Evolutionary conservation across 2,329 filamentous ascomycete genomes (phyloP).

Genomic region (Colletotrichum sojae): DNA sequence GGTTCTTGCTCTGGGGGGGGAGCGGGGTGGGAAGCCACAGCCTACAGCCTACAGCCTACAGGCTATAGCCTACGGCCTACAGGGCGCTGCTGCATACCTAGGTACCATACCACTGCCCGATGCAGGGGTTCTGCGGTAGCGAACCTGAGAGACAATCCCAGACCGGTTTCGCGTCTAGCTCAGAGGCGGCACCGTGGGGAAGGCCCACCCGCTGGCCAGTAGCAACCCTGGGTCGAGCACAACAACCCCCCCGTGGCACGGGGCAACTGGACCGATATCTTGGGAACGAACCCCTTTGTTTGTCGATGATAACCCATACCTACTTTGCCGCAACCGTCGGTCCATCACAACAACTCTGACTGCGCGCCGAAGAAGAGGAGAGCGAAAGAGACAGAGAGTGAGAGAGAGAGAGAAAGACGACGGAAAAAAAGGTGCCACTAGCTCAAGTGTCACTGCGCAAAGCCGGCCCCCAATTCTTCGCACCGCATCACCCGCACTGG

Average conservation of each 20-base stretch:
- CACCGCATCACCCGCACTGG: slow-evolving; percentile 23
- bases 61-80: too few relatives aligned
- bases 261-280: slow-evolving; percentile 28
- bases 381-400: background rate
- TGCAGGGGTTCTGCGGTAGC: slow-evolving; percentile 17
- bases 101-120: background rate
- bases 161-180: slow-evolving; percentile 27
- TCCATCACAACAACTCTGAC: slow-evolving; percentile 25
- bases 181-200: slow-evolving; percentile 22
- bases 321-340: slow-evolving; percentile 23
- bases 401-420: background rate
- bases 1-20: slow-evolving; percentile 2
- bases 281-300: slow-evolving; percentile 31
- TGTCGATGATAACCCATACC: slow-evolving; percentile 4
- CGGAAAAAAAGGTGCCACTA: background rate
- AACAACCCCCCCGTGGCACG: slow-evolving; percentile 30
- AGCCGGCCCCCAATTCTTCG: background rate
- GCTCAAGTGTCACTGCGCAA: background rate
- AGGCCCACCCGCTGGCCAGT: slow-evolving; percentile 24
- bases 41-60: too few relatives aligned
- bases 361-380: slow-evolving; percentile 10
- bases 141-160: slow-evolving; percentile 14
- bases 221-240: slow-evolving; percentile 17
- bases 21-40: slow-evolving; percentile 7
- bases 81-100: too few relatives aligned